Base-by-base conservation (phyloP, 2,329 filamentous ascomycete species). In the Rhinocladiella mackenziei region DNA sequence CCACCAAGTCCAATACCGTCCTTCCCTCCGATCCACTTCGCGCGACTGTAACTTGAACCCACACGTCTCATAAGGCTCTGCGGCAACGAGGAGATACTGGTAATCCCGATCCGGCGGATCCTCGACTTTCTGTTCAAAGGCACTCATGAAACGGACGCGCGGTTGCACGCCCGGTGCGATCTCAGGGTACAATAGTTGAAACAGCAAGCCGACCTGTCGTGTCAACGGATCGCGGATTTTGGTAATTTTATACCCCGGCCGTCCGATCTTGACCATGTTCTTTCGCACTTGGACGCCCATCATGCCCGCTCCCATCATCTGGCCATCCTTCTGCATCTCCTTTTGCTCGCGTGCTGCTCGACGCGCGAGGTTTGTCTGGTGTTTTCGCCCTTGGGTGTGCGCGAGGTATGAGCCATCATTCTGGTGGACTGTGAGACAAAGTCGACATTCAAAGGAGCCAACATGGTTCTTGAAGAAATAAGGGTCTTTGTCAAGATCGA, bases 381-480 rank as follows among this genome's bases (percentile, higher is more conserved):
- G 92, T 72, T 98, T 98, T 64, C 92, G 88, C 46, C 92, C 92
- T 70, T 98, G 92, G 3, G 92, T 98, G 70, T 98, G 92, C 1
- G 92, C 92, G 56, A 98, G 88, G 69, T 98, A 98, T 35, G 89
- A 96, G 53, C 92, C 92, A 72, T 98, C 92, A 66, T 98, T 98
- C 63, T 98, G 92, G 75, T 98, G 92, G 3, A 97, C 91, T 0
- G 92, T 98, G 18, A 98, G 75, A 63, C 92, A 98, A 29, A 98
- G 84, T 20, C 92, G 86, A 67, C 92, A 98, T 69, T 98, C 92
- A 69, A 96, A 98, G 62, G 85, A 92, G 62, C 92, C 92, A 60
- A 97, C 87, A 69, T 98, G 91, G 75, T 98, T 98, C 68, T 94
- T 94, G 83, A 98, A 98, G 75, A 97, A 96, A 78, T 97, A 98